These are phyloP conservation scores for Pleurotus ostreatus DNA, from an alignment of 768 basidiomycete genomes.

Conservation along the genomic window DNA sequence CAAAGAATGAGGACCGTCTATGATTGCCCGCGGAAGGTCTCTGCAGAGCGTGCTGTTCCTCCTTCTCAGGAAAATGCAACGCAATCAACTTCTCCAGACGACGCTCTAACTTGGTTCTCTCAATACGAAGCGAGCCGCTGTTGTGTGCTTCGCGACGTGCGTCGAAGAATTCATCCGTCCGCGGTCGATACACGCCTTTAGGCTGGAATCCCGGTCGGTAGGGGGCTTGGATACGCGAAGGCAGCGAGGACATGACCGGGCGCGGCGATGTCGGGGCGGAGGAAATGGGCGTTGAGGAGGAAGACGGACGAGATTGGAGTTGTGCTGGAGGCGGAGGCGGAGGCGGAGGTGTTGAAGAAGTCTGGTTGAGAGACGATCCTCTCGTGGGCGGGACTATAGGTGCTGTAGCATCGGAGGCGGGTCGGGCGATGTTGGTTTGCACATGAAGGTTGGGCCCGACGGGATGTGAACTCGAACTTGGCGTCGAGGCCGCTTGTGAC, in stretches of 20 bases:
- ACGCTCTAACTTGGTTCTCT: constrained; percentile 80
- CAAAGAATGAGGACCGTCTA: constrained; percentile 69
- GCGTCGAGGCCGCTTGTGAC: constrained; percentile 4
- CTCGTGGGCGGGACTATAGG: constrained; percentile 13
- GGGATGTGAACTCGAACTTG: constrained; percentile 11
- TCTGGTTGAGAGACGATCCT: constrained; percentile 12
- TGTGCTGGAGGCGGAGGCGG: constrained; percentile 9
- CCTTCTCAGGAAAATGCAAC: constrained; percentile 55
- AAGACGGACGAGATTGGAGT: constrained; percentile 4
- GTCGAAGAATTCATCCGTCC: constrained; percentile 79
- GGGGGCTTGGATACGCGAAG: constrained; percentile 36
- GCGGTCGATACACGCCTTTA: constrained; percentile 71
- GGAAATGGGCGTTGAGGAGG: constrained; percentile 5
- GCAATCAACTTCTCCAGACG: constrained; percentile 84
- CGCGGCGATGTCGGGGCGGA: constrained; percentile 15
- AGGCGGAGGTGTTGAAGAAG: constrained; percentile 5
- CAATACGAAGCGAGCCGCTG: constrained; percentile 44
- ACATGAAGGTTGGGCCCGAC: constrained; percentile 10
- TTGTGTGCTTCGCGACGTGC: constrained; percentile 31
- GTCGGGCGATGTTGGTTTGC: constrained; percentile 9
- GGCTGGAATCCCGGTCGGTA: constrained; percentile 96
- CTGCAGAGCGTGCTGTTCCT: constrained; percentile 6
- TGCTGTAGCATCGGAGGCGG: constrained; percentile 8
- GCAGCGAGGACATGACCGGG: constrained; percentile 15
- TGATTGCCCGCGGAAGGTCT: constrained; percentile 15